Base-by-base conservation (phyloP, 352 stramenopile species). In the Phytophthora multivora region DNA sequence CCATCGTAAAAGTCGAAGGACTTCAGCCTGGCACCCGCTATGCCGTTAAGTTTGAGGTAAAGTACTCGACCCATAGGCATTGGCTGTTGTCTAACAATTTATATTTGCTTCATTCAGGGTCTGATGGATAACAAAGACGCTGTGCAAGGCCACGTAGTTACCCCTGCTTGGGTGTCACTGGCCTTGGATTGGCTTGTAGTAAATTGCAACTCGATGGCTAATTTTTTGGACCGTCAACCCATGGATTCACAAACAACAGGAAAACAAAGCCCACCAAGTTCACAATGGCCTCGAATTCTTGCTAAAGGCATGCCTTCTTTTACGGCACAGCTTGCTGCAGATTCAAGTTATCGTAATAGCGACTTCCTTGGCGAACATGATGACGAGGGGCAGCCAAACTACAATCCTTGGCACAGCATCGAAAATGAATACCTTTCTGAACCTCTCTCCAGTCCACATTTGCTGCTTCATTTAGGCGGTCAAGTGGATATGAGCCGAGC, bases 351-450 rank as follows among this genome's bases (percentile, higher is more conserved):
- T 2, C 12, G 10, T 2, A 88, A 87, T 21, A 61, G 65, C 1
- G 79, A 90, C 28, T 71, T 53, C 1, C 69, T 90, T 8, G 80
- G 83, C 9, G 50, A 80, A 18, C 55, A 49, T 8, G 31, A 36
- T 0, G 71, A 90, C 35, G 51, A 69, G 10, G 43, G 57, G 19
- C 59, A 70, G 11, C n/a, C 59, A 23, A 48, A 45, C 1, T 89
- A 72, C 63, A 91, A 91, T 55, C 83, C 83, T n/a, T 90, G 83
- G 83, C 75, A 88, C 47, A 59, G 73, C 42, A 73, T 88, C 11
- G 70, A 87, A 51, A 66, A 73, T 5, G 63, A 75, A 19, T 71
- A 71, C 10, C 48, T 90, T 10, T 90, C 80, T 2, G 71, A 87
- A 39, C 83, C 80, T n/a, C 62, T 91, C 33, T 54, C 43, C 8